Percentiles rank a stretch among this genome's conserved stretches.
Evolutionary conservation across 805 yeast genomes (phyloP).

Genomic region (Candida xyloterini): DNA sequence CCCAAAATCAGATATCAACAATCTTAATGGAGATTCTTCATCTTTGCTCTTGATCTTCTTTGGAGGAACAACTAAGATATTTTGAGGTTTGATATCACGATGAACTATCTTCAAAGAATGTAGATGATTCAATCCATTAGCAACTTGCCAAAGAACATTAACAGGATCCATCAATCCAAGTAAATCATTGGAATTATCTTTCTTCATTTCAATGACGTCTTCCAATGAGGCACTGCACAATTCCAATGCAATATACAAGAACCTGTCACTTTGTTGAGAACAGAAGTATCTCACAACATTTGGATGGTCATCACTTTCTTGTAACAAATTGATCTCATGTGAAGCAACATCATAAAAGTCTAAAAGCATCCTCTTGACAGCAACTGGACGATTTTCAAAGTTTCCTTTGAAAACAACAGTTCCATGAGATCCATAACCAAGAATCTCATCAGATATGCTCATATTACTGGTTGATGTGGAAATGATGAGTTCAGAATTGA

Average conservation of each 20-base stretch:
- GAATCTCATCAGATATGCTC: slow-evolving; percentile 64
- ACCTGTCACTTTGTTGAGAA: slow-evolving; percentile 85
- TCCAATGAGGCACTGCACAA: slow-evolving; percentile 86
- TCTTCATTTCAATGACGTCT: slow-evolving; percentile 62
- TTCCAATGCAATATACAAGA: slow-evolving; percentile 89
- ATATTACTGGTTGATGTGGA: slow-evolving; percentile 38
- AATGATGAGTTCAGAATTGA: slow-evolving; percentile 1
- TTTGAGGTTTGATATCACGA: slow-evolving; percentile 92
- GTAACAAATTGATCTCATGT: slow-evolving; percentile 81
- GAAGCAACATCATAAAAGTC: slow-evolving; percentile 94
- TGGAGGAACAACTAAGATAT: slow-evolving; percentile 78
- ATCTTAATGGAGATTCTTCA: slow-evolving; percentile 48
- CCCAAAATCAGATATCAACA: slow-evolving; percentile 93
- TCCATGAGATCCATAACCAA: slow-evolving; percentile 97
- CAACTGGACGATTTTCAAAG: slow-evolving; percentile 91
- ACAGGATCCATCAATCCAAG: slow-evolving; percentile 45
- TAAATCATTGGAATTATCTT: slow-evolving; percentile 38
- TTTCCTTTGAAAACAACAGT: slow-evolving; percentile 90
- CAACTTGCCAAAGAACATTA: slow-evolving; percentile 67
- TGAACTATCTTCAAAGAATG: slow-evolving; percentile 92
- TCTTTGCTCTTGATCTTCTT: slow-evolving; percentile 36
- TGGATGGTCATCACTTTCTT: slow-evolving; percentile 95
- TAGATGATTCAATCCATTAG: slow-evolving; percentile 79
- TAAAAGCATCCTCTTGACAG: slow-evolving; percentile 88
- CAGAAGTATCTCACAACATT: slow-evolving; percentile 92